phyloP scores from a whole-genome alignment of 345 rosid species.

The Eucalyptus erythrocorys region DNA sequence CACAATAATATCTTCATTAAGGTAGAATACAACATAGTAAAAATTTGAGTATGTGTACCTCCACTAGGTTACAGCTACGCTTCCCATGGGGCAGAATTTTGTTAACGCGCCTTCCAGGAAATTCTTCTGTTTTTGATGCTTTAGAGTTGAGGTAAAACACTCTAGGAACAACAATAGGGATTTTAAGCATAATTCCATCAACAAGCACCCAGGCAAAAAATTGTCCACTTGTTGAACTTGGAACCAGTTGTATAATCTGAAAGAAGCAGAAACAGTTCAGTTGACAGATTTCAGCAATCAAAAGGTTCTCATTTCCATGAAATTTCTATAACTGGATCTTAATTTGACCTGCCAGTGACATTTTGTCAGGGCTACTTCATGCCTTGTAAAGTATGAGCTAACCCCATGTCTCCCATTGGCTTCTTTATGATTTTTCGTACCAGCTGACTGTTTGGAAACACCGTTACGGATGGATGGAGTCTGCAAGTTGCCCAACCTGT shows the following conservation, averaged over 20 bases:
- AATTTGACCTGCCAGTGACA: conserved; percentile 78
- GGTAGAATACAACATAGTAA: neutral
- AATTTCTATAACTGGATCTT: neutral
- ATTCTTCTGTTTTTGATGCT: conserved; percentile 41
- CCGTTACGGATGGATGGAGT: conserved; percentile 14
- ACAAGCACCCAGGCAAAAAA: conserved; percentile 87
- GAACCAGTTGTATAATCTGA: conserved; percentile 81
- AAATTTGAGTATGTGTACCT: conserved; percentile 26
- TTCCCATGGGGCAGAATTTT: conserved; percentile 85
- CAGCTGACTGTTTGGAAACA: conserved; percentile 9
- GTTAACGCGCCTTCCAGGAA: conserved; percentile 77
- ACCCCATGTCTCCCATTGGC: conserved; percentile 45
- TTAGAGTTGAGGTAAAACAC: conserved; percentile 78
- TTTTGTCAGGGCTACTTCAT: conserved; percentile 68
- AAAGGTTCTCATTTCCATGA: neutral
- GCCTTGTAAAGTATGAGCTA: conserved; percentile 65
- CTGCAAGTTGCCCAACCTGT: conserved; percentile 51
- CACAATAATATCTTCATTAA: neutral
- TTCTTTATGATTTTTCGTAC: conserved; percentile 20
- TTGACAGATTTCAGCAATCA: neutral
- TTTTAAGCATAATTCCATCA: conserved; percentile 86
- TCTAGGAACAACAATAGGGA: conserved; percentile 70
- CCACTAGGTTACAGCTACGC: conserved; percentile 56
- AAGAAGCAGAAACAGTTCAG: conserved; percentile 4
- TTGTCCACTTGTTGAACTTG: conserved; percentile 44